These are phyloP conservation scores for Haplosporangium gracile DNA, from an alignment of 192 early-diverging fungal species.

Conservation along the genomic window DNA sequence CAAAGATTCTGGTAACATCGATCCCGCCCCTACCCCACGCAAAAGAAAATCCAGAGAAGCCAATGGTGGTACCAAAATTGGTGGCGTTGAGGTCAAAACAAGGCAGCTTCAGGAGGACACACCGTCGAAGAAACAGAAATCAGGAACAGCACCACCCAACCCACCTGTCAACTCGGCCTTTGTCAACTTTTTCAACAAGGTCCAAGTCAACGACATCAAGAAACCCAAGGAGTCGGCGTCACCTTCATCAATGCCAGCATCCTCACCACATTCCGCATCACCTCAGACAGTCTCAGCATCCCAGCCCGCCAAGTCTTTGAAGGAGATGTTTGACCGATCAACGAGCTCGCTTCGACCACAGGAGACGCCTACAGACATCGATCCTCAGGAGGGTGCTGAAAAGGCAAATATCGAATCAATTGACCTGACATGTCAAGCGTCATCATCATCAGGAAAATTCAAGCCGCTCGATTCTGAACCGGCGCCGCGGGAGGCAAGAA, in stretches of 20 bases:
- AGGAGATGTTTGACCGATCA: neutral
- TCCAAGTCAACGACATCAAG: neutral
- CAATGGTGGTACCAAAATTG: neutral
- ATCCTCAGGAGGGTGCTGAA: neutral
- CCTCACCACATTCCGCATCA: neutral
- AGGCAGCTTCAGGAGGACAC: neutral
- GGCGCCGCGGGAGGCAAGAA: neutral
- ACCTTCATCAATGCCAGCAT: neutral
- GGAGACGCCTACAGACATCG: neutral
- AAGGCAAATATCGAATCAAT: neutral
- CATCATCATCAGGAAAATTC: neutral
- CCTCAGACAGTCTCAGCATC: neutral
- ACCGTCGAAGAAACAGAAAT: constrained; percentile 17
- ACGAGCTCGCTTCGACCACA: neutral
- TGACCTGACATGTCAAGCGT: neutral
- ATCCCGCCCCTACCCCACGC: neutral
- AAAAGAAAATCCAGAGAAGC: neutral
- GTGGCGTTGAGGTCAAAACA: neutral
- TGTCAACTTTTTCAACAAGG: constrained; percentile 23
- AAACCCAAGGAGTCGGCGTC: neutral
- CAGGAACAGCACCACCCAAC: neutral
- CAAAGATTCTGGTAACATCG: neutral
- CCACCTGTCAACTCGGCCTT: neutral
- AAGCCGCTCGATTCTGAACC: neutral
- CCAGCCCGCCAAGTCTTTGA: neutral